A percentile compares a stretch with the other conserved stretches of the same genome.
Evolutionary conservation across 73 alveolate species (phyloP).

Genomic region (Tetrahymena borealis): DNA sequence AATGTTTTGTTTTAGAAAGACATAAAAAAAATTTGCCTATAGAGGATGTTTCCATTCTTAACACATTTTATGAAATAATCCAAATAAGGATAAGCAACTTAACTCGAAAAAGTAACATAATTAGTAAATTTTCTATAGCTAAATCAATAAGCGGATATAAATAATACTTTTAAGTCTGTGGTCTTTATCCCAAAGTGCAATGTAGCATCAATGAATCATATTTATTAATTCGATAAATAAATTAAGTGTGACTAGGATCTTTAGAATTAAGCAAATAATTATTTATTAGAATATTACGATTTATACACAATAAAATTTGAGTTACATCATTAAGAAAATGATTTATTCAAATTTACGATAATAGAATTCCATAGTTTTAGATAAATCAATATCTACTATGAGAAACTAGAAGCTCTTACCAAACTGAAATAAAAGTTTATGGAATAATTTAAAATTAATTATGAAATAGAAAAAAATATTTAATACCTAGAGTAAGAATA

Average conservation of each 20-base stretch:
- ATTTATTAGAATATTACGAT: not conserved
- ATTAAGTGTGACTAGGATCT: not conserved
- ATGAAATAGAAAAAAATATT: not conserved
- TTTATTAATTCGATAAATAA: not conserved
- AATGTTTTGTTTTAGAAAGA: not conserved
- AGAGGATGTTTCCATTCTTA: not conserved
- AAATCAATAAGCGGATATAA: no score
- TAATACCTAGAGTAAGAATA: no score
- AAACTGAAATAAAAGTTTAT: not conserved
- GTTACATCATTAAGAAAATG: not conserved
- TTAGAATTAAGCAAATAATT: not conserved
- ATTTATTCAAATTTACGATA: not conserved
- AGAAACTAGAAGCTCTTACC: not conserved
- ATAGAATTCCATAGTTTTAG: not conserved
- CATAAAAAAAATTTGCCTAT: not conserved
- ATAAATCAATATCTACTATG: not conserved
- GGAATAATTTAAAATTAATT: not conserved
- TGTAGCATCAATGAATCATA: not conserved
- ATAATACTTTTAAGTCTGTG: not conserved
- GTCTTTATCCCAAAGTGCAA: not conserved
- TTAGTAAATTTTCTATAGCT: no score
- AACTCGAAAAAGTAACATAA: not conserved
- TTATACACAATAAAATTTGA: not conserved
- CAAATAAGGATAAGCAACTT: not conserved
- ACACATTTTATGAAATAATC: not conserved